Percentiles rank a stretch among this genome's conserved stretches.
Conservation (phyloP, 2,329 filamentous ascomycete genomes). For the Fusarium anthophilum region DNA sequence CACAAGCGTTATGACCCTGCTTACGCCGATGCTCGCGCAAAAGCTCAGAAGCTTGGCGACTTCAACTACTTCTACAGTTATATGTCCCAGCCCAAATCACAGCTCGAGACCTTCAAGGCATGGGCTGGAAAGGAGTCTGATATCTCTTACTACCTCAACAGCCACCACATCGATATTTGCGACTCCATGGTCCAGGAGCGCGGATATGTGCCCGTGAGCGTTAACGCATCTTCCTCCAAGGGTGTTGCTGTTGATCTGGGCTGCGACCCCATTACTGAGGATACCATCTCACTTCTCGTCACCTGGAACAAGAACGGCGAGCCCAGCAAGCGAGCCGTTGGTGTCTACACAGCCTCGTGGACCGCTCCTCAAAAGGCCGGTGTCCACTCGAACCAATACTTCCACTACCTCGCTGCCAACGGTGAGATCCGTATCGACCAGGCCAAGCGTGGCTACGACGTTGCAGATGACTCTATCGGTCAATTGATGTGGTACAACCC, state of each 20-base stretch:
- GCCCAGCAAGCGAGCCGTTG: conserved; percentile 77
- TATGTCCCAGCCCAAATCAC: conserved; percentile 92
- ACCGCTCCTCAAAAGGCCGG: conserved; percentile 92
- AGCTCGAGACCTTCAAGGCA: conserved; percentile 93
- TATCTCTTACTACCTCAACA: conserved; percentile 96
- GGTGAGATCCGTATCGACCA: conserved; percentile 93
- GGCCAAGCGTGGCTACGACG: conserved; percentile 92
- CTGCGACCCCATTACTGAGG: conserved; percentile 83
- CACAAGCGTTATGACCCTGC: conserved; percentile 97
- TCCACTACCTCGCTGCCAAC: conserved; percentile 87
- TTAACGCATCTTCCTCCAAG: conserved; percentile 79
- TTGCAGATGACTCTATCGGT: conserved; percentile 80
- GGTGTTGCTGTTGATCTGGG: conserved; percentile 83
- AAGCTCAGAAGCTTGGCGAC: conserved; percentile 81
- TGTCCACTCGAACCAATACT: conserved; percentile 97
- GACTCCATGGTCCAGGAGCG: conserved; percentile 84
- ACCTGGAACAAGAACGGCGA: conserved; percentile 83
- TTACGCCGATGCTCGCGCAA: conserved; percentile 86
- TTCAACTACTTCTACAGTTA: conserved; percentile 99
- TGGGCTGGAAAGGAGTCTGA: conserved; percentile 94
- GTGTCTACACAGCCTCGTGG: conserved; percentile 94
- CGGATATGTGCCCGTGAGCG: conserved; percentile 79
- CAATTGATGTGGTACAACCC: conserved; percentile 90
- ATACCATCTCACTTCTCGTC: conserved; percentile 90
- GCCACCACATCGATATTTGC: conserved; percentile 91